Percentiles rank a stretch among this genome's conserved stretches.
Evolutionary conservation across 257 asterid species (phyloP).

Genomic region (Solanum corneliomulleri): DNA sequence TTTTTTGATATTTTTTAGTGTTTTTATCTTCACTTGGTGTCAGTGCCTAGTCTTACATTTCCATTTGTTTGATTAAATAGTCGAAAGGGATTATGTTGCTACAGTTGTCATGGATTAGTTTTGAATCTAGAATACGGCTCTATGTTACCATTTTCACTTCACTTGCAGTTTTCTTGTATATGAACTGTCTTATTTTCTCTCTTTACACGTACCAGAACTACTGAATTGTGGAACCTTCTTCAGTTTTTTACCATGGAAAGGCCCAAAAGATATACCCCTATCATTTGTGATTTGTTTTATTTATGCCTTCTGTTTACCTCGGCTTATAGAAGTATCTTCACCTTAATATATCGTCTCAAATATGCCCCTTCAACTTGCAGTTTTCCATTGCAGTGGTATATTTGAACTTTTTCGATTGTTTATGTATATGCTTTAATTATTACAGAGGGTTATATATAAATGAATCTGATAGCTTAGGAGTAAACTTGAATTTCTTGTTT

Average conservation of each 20-base stretch:
- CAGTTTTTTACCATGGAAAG: not conserved
- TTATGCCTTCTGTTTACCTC: not conserved
- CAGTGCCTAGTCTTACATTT: not conserved
- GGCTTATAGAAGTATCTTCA: not conserved
- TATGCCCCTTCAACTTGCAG: not conserved
- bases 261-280: not conserved
- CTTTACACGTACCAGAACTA: not conserved
- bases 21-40: not conserved
- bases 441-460: not conserved
- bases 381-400: not conserved
- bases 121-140: not conserved
- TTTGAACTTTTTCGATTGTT: not conserved
- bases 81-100: not conserved
- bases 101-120: not conserved
- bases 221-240: not conserved
- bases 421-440: not conserved
- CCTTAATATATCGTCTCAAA: not conserved
- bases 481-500: not conserved
- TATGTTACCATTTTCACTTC: not conserved
- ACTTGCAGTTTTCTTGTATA: not conserved
- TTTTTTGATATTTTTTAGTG: constrained; percentile 60
- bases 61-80: not conserved
- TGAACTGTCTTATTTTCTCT: not conserved
- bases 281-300: not conserved
- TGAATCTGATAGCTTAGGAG: not conserved